phyloP scores from a whole-genome alignment of 2,329 filamentous ascomycete genomes.

The Aspergillus alliaceus region DNA sequence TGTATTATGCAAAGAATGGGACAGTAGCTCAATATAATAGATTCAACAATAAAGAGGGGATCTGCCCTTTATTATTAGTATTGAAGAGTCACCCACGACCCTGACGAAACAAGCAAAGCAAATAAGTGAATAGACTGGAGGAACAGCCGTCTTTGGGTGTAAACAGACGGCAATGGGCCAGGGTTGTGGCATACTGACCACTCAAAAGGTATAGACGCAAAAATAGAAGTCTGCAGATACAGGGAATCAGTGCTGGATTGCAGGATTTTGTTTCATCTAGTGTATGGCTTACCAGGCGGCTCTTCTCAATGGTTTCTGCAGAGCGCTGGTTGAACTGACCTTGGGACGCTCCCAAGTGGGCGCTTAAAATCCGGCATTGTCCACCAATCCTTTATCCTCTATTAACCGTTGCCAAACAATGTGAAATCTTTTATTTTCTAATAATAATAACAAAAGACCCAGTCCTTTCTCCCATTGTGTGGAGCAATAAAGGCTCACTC shows the following conservation, averaged over 20 bases:
- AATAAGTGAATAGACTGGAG: not conserved
- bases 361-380: constrained; percentile 27
- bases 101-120: not conserved
- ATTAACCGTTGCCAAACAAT: constrained; percentile 5
- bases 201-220: not conserved
- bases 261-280: constrained; percentile 26
- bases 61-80: constrained; percentile 5
- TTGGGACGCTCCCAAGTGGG: constrained; percentile 19
- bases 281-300: constrained; percentile 15
- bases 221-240: not conserved
- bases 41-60: not conserved
- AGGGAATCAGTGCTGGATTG: not conserved
- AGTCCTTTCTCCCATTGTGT: not conserved
- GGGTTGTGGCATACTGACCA: not conserved
- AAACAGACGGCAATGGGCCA: not conserved
- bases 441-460: constrained; percentile 2
- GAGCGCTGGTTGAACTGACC: constrained; percentile 25
- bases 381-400: constrained; percentile 23
- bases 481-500: not conserved
- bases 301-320: constrained; percentile 17
- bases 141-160: not conserved
- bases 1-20: constrained; percentile 14
- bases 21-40: constrained; percentile 9
- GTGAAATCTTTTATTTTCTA: not conserved
- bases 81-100: not conserved